phyloP scores from a whole-genome alignment of 73 alveolate species.

The Uronychia binucleata region DNA sequence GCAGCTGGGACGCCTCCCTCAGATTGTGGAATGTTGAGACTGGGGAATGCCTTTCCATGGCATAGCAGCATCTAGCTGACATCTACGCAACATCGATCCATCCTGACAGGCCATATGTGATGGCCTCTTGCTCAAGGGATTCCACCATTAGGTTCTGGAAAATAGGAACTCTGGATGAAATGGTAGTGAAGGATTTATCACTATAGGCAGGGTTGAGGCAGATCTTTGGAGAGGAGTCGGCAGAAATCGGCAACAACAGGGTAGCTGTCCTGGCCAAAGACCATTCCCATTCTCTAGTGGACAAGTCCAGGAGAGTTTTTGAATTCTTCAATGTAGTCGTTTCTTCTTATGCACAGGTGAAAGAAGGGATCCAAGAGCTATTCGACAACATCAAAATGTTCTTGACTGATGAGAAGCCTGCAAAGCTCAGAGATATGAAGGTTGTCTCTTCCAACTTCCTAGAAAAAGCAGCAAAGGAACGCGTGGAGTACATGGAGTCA shows the following conservation, averaged over 20 bases:
- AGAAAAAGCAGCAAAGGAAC: background rate
- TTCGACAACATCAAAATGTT: background rate
- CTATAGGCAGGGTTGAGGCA: too few species aligned
- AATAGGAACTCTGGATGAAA: constrained; percentile 26
- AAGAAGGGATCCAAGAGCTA: background rate
- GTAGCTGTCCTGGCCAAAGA: too few species aligned
- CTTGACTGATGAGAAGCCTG: background rate
- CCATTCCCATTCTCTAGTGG: too few species aligned
- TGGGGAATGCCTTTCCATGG: constrained; percentile 69
- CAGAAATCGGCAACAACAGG: too few species aligned
- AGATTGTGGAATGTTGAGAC: constrained; percentile 75
- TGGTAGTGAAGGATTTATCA: too few species aligned
- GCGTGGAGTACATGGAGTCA: background rate
- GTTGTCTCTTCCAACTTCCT: background rate
- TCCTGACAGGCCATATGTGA: constrained; percentile 67
- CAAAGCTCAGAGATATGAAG: background rate
- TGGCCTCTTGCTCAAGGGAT: constrained; percentile 79
- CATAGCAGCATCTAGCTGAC: constrained; percentile 68
- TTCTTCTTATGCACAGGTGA: too few species aligned
- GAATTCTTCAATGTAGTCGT: background rate
- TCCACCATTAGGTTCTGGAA: constrained; percentile 72
- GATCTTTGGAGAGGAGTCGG: too few species aligned
- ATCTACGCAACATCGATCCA: constrained; percentile 71
- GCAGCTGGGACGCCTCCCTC: constrained; percentile 73
- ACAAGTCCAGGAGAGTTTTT: background rate